These are phyloP conservation scores for Nitzschia sp. DNA, from an alignment of 108 stramenopile species.

Conservation along the genomic window DNA sequence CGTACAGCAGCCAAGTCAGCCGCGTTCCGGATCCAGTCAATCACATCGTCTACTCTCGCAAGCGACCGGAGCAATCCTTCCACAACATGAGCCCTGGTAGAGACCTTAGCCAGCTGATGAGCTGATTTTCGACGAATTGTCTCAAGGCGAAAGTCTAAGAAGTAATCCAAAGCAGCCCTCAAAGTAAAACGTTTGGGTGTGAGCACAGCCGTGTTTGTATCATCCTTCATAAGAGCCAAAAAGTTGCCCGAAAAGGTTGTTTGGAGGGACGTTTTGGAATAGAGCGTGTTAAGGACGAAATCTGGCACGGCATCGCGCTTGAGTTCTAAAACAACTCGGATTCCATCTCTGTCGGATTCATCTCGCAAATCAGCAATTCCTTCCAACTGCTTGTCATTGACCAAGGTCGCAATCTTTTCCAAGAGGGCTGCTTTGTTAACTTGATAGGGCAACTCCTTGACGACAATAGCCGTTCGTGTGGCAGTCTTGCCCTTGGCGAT, in stretches of 20 bases:
- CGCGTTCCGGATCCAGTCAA: constrained; percentile 73
- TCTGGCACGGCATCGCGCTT: constrained; percentile 92
- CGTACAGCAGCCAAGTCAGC: constrained; percentile 72
- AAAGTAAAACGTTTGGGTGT: constrained; percentile 91
- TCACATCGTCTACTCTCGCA: constrained; percentile 80
- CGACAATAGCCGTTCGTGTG: constrained; percentile 85
- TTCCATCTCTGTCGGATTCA: constrained; percentile 94
- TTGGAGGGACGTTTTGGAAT: constrained; percentile 92
- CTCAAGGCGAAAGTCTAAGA: constrained; percentile 90
- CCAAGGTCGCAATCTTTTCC: constrained; percentile 91
- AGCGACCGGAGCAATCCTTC: constrained; percentile 86
- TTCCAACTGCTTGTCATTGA: constrained; percentile 94
- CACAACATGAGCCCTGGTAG: constrained; percentile 86
- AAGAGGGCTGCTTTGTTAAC: constrained; percentile 93
- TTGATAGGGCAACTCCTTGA: constrained; percentile 94
- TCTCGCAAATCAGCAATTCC: constrained; percentile 86
- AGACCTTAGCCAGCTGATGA: constrained; percentile 79
- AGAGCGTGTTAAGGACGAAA: constrained; percentile 88
- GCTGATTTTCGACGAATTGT: constrained; percentile 84
- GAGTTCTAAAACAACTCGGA: constrained; percentile 96
- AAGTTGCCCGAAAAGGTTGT: constrained; percentile 93
- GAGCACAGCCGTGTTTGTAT: constrained; percentile 33
- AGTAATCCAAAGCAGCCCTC: constrained; percentile 80
- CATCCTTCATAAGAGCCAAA: constrained; percentile 70
- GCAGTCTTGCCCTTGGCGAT: constrained; percentile 47